phyloP scores from a whole-genome alignment of 768 basidiomycete species.

The Kondoa malvinella region DNA sequence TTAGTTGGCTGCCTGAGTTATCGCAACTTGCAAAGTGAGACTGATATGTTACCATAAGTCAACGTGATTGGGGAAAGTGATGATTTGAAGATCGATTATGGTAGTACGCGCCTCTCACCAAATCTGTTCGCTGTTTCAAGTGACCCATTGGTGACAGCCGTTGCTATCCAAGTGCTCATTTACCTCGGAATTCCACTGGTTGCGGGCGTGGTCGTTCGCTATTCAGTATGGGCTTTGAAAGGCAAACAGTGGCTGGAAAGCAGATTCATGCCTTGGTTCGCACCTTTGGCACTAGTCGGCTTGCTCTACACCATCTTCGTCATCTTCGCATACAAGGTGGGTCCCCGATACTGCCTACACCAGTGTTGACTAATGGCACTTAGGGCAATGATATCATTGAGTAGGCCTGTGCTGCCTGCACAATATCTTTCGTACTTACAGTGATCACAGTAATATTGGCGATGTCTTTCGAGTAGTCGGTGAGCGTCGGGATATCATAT shows the following conservation, averaged over 20 bases:
- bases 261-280: constrained; percentile 51
- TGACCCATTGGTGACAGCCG: too few relatives aligned
- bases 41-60: too few relatives aligned
- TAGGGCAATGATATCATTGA: constrained; percentile 25
- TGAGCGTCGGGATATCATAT: too few relatives aligned
- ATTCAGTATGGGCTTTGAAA: constrained; percentile 38
- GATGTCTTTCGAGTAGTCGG: constrained; percentile 65
- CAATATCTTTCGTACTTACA: neutral
- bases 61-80: constrained; percentile 44
- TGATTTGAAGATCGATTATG: constrained; percentile 42
- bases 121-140: too few relatives aligned
- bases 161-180: constrained; percentile 53
- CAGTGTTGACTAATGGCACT: too few relatives aligned
- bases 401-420: neutral
- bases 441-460: constrained; percentile 40
- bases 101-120: too few relatives aligned
- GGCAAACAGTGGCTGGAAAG: constrained; percentile 33
- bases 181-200: constrained; percentile 68
- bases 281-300: constrained; percentile 53
- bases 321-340: constrained; percentile 58
- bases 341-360: too few relatives aligned
- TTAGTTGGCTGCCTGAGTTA: too few relatives aligned
- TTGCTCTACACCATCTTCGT: constrained; percentile 65
- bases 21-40: too few relatives aligned
- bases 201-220: constrained; percentile 55